These are phyloP conservation scores for Plantago coronopus DNA, from an alignment of 305 asterid genomes.

Conservation along the genomic window DNA sequence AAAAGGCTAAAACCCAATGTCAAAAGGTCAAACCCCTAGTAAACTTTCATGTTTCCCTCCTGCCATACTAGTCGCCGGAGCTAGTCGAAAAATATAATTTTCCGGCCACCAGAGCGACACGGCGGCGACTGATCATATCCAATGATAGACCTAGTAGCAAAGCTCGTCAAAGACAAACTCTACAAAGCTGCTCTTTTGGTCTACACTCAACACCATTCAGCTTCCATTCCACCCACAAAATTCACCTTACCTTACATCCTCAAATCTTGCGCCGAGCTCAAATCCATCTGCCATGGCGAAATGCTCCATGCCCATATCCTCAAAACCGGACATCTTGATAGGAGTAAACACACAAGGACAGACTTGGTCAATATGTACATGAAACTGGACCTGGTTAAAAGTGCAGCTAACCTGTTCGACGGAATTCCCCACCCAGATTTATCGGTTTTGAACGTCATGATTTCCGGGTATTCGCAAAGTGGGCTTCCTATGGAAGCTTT, in stretches of 20 bases:
- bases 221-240: constrained; percentile 43
- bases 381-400: constrained; percentile 40
- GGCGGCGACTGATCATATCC: neutral
- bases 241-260: constrained; percentile 79
- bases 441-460: constrained; percentile 46
- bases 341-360: constrained; percentile 46
- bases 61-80: too few species aligned
- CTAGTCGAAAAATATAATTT: neutral
- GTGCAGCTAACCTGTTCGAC: constrained; percentile 67
- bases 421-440: constrained; percentile 59
- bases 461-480: constrained; percentile 70
- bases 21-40: too few species aligned
- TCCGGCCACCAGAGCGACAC: neutral
- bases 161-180: constrained; percentile 57
- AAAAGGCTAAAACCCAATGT: too few species aligned
- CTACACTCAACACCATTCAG: constrained; percentile 45
- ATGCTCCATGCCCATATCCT: constrained; percentile 67
- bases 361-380: constrained; percentile 58
- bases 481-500: constrained; percentile 43
- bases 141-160: constrained; percentile 60
- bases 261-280: constrained; percentile 73
- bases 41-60: too few species aligned
- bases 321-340: constrained; percentile 40
- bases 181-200: constrained; percentile 60
- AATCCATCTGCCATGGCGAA: constrained; percentile 41